Base-by-base conservation (phyloP, 208 protist species). In the Wallacemonas sp. region DNA sequence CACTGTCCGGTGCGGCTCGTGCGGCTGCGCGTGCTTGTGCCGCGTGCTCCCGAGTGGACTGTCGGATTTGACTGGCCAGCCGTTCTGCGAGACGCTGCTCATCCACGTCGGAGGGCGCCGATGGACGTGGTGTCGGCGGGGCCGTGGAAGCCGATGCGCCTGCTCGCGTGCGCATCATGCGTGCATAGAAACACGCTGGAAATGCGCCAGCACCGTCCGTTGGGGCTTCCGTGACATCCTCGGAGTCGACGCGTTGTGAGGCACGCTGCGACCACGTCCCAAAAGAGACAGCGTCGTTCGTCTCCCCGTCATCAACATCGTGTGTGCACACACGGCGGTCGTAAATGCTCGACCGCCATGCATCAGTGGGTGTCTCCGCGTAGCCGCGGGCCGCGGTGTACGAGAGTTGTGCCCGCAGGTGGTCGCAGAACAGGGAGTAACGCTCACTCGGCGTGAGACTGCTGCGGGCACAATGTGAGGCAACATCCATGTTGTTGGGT, bases 121-220 rank as follows among this genome's bases (percentile, higher is more conserved):
- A n/a, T n/a, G n/a, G n/a, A n/a, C n/a, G n/a, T n/a, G n/a, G n/a
- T n/a, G n/a, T n/a, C n/a, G n/a, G n/a, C n/a, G n/a, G n/a, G 16
- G 47, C 4, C 26, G 47, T 11, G 3, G 6, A 8, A 55, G 26
- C 26, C 47, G 26, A 32, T 21, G 47, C 47, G 19, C 47, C 23
- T 8, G 21, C 30, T 6, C 9, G 36, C 36, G 9, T 41, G 9
- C 24, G 14, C 2, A 41, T 24, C 52, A 58, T 58, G 17, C 52
- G 52, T 21, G 52, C n/a, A n/a, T 58, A 58, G 30, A 58, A 58
- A 21, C 52, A 58, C 47, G 47, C 47, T 24, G 47, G 47, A 23
- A 33, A 55, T 41, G 6, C 9, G 36, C 36, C 36, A 41, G 36
- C 14, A 17, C 14, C 23, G 6, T 26, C 24, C 3, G 26, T 29